Conservation (phyloP, 1,284 basidiomycete species). For the Leucoagaricus sp. region DNA sequence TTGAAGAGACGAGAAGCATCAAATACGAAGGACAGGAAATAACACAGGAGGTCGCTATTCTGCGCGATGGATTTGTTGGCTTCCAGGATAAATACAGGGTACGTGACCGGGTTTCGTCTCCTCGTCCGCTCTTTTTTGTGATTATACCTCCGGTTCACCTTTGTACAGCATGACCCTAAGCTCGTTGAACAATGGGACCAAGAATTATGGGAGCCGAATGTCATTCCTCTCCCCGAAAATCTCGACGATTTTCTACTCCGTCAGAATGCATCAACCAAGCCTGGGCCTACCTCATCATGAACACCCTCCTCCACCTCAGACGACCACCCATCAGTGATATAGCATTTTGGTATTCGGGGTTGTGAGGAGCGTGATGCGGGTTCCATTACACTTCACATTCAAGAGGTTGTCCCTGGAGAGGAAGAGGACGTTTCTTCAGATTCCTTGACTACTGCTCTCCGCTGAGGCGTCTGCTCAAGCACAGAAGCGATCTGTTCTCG, state of each 20-base stretch:
- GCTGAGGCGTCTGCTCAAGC: slow-evolving; percentile 61
- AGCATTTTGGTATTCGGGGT: too few relatives aligned
- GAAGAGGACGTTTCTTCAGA: slow-evolving; percentile 36
- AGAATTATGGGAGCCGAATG: slow-evolving; percentile 53
- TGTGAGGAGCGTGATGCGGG: too few relatives aligned
- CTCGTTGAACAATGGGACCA: slow-evolving; percentile 78
- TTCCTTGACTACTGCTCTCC: slow-evolving; percentile 40
- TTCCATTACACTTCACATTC: neutral
- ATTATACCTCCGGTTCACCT: neutral
- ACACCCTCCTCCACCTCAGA: too few relatives aligned
- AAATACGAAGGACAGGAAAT: slow-evolving; percentile 39
- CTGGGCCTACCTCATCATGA: neutral
- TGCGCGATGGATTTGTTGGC: slow-evolving; percentile 68
- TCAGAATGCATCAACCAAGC: neutral
- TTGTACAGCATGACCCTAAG: slow-evolving; percentile 56
- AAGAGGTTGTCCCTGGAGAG: slow-evolving; percentile 11
- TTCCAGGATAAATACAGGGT: slow-evolving; percentile 75
- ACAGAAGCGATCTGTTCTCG: slow-evolving; percentile 55
- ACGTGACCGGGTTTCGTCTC: slow-evolving; percentile 20
- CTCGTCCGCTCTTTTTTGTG: neutral
- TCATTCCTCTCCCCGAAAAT: neutral
- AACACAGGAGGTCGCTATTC: slow-evolving; percentile 57
- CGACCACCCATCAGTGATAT: too few relatives aligned
- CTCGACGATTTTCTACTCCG: neutral
- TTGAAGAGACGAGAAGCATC: slow-evolving; percentile 57